These are phyloP conservation scores for Phoma herbarum DNA, from an alignment of 2,329 filamentous ascomycete genomes.

Conservation along the genomic window DNA sequence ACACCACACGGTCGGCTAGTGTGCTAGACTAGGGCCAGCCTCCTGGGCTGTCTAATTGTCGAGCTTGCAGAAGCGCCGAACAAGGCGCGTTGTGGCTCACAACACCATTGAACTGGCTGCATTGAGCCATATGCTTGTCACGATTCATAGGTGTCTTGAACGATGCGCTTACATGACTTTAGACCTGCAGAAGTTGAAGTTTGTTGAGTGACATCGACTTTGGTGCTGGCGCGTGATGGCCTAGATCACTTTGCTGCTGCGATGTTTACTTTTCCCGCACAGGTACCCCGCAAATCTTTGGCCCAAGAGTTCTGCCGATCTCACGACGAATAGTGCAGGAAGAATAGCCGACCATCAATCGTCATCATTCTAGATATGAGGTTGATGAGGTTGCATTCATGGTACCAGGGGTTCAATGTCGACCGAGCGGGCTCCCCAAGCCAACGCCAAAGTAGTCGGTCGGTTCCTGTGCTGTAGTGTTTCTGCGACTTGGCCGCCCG, in stretches of 20 bases:
- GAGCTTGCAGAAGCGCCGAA: conserved; percentile 1
- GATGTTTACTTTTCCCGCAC: background rate
- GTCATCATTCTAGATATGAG: background rate
- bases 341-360: background rate
- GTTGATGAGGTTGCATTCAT: conserved; percentile 3
- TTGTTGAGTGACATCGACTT: background rate
- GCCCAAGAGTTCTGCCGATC: background rate
- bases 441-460: conserved; percentile 38
- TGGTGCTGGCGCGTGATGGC: background rate
- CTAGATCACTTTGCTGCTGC: conserved; percentile 3
- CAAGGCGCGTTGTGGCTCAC: conserved; percentile 5
- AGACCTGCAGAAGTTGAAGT: background rate
- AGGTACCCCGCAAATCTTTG: conserved; percentile 1
- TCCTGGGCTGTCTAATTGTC: conserved; percentile 2
- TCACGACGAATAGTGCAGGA: background rate
- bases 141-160: conserved; percentile 1
- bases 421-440: conserved; percentile 14
- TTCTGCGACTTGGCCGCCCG: conserved; percentile 26
- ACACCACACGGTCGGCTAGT: conserved; percentile 4
- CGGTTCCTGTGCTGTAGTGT: conserved; percentile 19
- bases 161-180: background rate
- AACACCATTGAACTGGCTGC: background rate
- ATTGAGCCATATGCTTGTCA: conserved; percentile 1
- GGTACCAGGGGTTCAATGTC: background rate
- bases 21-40: conserved; percentile 3